Base-by-base conservation (phyloP, 495 filamentous ascomycete genomes). In the Lineolata rhizophorae region DNA sequence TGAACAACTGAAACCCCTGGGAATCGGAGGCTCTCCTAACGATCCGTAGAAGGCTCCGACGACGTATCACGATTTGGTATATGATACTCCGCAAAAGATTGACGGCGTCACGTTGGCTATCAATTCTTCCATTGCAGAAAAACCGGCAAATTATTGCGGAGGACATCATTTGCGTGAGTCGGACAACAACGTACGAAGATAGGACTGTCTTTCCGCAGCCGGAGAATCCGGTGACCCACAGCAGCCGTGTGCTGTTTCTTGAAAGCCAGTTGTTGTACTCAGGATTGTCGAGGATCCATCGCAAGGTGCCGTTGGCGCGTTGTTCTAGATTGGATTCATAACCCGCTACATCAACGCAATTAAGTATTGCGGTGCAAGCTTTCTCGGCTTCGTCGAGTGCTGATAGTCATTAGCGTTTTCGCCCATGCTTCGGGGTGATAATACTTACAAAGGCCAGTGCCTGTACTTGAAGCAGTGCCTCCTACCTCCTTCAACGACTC, bases 161-260 rank as follows among this genome's bases (percentile, higher is more conserved):
- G 21, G 3, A 12, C 9, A 35, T 10, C 11, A 2, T 19, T 27
- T 31, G 14, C 8, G 3, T 13, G 10, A 44, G 30, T 17, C 41
- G 30, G 8, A 34, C 38, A 4, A 32, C 34, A 9, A 44, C 20
- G 24, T 37, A 44, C 19, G 17, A 16, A 26, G 38, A 41, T 5
- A 44, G 27, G 21, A 41, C 41, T 9, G 41, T 40, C 28, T 41
- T 44, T 5, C 41, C 41, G 15, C 37, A 40, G 15, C 41, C 41
- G 8, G 41, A 24, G 29, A 35, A 20, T 6, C 41, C 41, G n/a
- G 41, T 44, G 12, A 44, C 33, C 41, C 41, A 44, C 20, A 44
- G 38, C 4, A 44, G 35, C 10, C 29, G 18, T 5, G 30, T 40
- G n/a, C 35, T 31, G 22, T 31, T 30, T 15, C 30, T 13, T 1